phyloP scores from a whole-genome alignment of 352 stramenopile genomes.

The Elongisporangium prolatum region DNA sequence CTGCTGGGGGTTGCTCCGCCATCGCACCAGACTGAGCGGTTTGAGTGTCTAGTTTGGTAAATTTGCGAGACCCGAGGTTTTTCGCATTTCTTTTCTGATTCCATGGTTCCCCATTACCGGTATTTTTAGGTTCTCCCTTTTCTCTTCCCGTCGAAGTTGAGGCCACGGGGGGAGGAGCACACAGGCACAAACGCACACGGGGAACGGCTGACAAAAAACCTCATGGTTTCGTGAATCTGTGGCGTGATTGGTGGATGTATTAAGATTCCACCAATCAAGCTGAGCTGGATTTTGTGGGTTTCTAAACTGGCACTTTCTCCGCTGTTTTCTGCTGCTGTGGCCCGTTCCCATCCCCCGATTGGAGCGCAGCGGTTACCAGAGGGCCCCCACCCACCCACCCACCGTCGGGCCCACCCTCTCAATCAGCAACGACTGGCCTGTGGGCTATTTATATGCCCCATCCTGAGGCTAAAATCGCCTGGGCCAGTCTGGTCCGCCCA shows the following conservation, averaged over 20 bases:
- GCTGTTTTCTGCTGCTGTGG: constrained; percentile 16
- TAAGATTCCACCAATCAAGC: constrained; percentile 30
- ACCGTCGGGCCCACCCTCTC: background rate
- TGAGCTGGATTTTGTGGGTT: background rate
- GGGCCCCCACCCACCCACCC: background rate
- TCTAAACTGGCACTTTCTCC: constrained; percentile 29
- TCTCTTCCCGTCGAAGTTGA: background rate
- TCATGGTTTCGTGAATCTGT: background rate
- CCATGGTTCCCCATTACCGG: background rate
- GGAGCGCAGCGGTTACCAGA: background rate
- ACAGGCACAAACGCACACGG: background rate
- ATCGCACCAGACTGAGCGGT: background rate
- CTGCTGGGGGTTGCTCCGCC: background rate
- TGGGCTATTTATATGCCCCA: background rate
- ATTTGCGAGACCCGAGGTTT: background rate
- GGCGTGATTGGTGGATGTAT: constrained; percentile 20
- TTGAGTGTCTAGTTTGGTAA: background rate
- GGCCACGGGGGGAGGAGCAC: background rate
- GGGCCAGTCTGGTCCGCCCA: background rate
- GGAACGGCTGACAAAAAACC: constrained; percentile 20
- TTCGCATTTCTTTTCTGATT: background rate
- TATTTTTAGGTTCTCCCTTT: background rate
- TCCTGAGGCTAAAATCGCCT: background rate
- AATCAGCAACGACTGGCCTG: background rate
- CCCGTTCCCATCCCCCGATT: constrained; percentile 14